Conservation (phyloP, 345 rosid species). For the Ceriops zippeliana region DNA sequence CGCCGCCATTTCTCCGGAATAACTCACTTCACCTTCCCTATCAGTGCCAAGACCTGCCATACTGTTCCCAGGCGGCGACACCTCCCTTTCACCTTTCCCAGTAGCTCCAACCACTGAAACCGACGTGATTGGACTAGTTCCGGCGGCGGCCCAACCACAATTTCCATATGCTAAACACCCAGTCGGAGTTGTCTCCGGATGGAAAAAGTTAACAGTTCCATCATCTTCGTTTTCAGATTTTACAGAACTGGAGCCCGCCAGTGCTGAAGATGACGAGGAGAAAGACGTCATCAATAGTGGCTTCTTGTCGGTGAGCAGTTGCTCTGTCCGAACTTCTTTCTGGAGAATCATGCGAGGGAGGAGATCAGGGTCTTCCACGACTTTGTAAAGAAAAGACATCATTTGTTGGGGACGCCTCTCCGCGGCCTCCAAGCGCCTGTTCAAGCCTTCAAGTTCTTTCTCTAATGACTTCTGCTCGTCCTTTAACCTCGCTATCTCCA, state of each 20-base stretch:
- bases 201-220: constrained; percentile 27
- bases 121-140: background rate
- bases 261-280: constrained; percentile 37
- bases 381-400: constrained; percentile 80
- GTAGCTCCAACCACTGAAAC: constrained; percentile 1
- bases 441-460: constrained; percentile 62
- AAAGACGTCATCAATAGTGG: constrained; percentile 42
- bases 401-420: constrained; percentile 88
- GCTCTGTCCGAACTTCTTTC: constrained; percentile 37
- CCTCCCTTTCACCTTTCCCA: constrained; percentile 5
- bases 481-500: constrained; percentile 72
- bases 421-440: constrained; percentile 61
- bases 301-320: constrained; percentile 38
- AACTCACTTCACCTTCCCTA: constrained; percentile 27
- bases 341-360: constrained; percentile 64
- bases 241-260: constrained; percentile 41
- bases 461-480: constrained; percentile 65
- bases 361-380: constrained; percentile 76
- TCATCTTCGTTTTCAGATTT: constrained; percentile 57
- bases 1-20: constrained; percentile 40
- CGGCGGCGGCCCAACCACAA: background rate
- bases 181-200: constrained; percentile 28
- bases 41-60: constrained; percentile 22
- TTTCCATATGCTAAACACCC: constrained; percentile 28
- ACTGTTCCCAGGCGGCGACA: constrained; percentile 18